A percentile compares a stretch with the other conserved stretches of the same genome.
Evolutionary conservation across 371 early-diverging fungal genomes (phyloP).

Genomic region (Fennellomyces sp.): DNA sequence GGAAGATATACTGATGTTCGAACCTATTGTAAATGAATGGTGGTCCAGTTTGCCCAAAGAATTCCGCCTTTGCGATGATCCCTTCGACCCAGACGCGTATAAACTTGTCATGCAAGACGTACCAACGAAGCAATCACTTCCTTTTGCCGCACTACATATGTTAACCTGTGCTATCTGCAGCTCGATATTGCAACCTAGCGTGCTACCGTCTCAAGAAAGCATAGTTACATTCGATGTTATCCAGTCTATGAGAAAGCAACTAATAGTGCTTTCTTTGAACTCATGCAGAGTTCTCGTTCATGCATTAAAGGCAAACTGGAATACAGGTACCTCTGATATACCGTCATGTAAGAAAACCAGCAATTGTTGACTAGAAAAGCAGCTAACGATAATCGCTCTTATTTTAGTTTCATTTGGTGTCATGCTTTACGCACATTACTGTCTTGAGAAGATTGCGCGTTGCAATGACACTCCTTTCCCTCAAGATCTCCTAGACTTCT

Average conservation of each 20-base stretch:
- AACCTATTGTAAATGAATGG: background rate
- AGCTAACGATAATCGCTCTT: too few species aligned
- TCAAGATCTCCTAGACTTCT: too few species aligned
- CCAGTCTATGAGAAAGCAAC: background rate
- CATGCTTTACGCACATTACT: background rate
- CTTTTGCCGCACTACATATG: background rate
- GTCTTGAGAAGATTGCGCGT: too few species aligned
- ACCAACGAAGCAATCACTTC: background rate
- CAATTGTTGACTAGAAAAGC: too few species aligned
- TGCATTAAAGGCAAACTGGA: background rate
- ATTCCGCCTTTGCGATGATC: background rate
- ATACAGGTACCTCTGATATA: background rate
- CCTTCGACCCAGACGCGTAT: background rate
- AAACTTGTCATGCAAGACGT: background rate
- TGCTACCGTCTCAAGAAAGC: background rate
- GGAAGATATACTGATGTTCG: background rate
- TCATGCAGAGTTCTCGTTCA: background rate
- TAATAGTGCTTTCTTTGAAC: background rate
- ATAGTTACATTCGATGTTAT: background rate
- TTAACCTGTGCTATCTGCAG: background rate
- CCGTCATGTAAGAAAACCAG: background rate
- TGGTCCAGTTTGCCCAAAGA: background rate
- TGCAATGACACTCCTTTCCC: too few species aligned
- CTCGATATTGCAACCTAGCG: background rate
- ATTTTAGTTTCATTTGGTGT: too few species aligned